Conservation (phyloP, 495 filamentous ascomycete genomes). For the Trichoderma orchidacearum region DNA sequence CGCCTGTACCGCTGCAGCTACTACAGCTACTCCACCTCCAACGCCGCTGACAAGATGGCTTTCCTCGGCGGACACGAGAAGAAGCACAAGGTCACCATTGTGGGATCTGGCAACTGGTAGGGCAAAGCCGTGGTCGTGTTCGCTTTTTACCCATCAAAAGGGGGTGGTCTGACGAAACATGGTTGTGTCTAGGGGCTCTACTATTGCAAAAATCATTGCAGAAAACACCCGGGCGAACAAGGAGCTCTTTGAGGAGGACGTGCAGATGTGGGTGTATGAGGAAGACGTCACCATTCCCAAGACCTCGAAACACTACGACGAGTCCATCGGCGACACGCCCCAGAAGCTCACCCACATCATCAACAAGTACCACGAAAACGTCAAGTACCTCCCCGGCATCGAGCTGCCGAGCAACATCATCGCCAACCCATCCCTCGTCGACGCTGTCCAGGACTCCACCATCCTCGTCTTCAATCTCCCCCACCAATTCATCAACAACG, state of each 20-base stretch:
- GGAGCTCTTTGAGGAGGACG: constrained; percentile 69
- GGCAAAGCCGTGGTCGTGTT: constrained; percentile 21
- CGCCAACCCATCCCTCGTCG: constrained; percentile 76
- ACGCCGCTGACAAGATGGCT: not conserved
- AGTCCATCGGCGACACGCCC: constrained; percentile 32
- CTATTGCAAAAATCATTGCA: constrained; percentile 92
- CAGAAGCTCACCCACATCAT: constrained; percentile 84
- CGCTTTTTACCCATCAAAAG: not conserved
- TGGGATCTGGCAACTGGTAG: constrained; percentile 91
- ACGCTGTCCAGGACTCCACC: constrained; percentile 67
- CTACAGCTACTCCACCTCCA: not conserved
- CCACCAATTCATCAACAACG: constrained; percentile 89
- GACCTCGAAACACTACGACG: constrained; percentile 44
- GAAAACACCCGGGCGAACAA: constrained; percentile 73
- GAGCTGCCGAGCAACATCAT: constrained; percentile 72
- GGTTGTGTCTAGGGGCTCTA: constrained; percentile 42
- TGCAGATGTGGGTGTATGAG: constrained; percentile 97
- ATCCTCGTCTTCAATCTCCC: constrained; percentile 95
- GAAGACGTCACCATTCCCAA: constrained; percentile 67
- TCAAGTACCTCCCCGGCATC: constrained; percentile 89
- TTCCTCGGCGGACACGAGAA: constrained; percentile 23
- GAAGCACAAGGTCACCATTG: constrained; percentile 88
- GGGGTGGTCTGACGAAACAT: constrained; percentile 31
- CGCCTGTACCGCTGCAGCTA: not conserved
- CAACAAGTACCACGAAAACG: constrained; percentile 88